Percentiles rank a stretch among this genome's conserved stretches.
Evolutionary conservation across 306 rosid species (phyloP).

Genomic region (Oemleria cerasiformis): DNA sequence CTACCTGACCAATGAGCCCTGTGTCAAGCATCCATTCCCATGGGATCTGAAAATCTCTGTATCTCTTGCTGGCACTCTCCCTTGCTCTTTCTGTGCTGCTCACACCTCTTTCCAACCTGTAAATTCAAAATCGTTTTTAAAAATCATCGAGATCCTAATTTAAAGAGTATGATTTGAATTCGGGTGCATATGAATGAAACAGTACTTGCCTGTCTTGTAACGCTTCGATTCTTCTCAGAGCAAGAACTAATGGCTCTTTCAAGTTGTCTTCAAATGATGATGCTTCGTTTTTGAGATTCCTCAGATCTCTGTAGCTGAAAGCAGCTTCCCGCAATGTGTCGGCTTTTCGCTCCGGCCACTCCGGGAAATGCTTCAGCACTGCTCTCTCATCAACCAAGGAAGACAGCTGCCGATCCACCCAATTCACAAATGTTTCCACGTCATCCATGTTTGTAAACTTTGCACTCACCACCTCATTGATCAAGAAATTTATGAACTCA

Average conservation of each 20-base stretch:
- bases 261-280: conserved; percentile 56
- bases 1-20: conserved; percentile 76
- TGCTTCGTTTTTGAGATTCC: conserved; percentile 64
- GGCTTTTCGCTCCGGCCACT: conserved; percentile 89
- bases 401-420: conserved; percentile 76
- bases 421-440: conserved; percentile 69
- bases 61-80: conserved; percentile 62
- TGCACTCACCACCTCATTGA: conserved; percentile 58
- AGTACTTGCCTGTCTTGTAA: conserved; percentile 92
- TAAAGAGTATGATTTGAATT: no score
- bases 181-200: conserved; percentile 5
- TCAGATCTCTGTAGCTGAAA: conserved; percentile 66
- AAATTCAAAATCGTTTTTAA: not conserved
- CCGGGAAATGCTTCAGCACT: conserved; percentile 76
- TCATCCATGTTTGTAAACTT: conserved; percentile 51
- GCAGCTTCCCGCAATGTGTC: conserved; percentile 87
- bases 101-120: conserved; percentile 78
- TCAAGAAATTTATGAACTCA: conserved; percentile 57
- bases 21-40: conserved; percentile 85
- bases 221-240: conserved; percentile 68
- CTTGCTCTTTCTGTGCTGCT: conserved; percentile 64
- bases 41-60: conserved; percentile 72
- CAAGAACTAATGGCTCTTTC: conserved; percentile 48
- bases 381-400: conserved; percentile 83
- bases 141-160: no score